A percentile compares a stretch with the other conserved stretches of the same genome.
Conservation (phyloP, 805 yeast species). For the Tetrapisispora phaffii region DNA sequence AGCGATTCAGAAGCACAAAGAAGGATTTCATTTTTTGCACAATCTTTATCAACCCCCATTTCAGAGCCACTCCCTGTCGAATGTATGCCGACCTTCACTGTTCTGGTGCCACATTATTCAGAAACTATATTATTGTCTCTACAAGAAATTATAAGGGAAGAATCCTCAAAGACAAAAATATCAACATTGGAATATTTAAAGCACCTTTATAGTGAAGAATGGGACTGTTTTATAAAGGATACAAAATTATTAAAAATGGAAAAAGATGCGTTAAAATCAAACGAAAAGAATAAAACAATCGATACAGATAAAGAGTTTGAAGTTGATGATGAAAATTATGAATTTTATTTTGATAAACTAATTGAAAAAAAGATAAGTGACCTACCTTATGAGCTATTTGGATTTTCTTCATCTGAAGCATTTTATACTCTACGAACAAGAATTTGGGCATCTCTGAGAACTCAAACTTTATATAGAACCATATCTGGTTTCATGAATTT, state of each 20-base stretch:
- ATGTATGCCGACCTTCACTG: conserved; percentile 74
- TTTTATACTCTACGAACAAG: conserved; percentile 62
- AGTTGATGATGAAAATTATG: not conserved
- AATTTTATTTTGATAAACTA: conserved; percentile 10
- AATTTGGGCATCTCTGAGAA: conserved; percentile 77
- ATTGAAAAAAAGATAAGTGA: conserved; percentile 43
- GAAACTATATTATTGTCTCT: conserved; percentile 72
- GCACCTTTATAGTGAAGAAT: conserved; percentile 59
- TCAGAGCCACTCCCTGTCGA: conserved; percentile 58
- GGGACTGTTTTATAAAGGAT: conserved; percentile 74
- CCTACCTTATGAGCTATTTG: conserved; percentile 61
- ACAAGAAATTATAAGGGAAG: conserved; percentile 69
- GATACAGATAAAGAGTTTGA: not conserved
- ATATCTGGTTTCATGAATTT: conserved; percentile 79
- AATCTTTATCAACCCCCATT: conserved; percentile 77
- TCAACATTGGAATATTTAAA: conserved; percentile 76
- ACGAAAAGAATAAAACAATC: not conserved
- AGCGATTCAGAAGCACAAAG: conserved; percentile 69
- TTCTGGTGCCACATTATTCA: conserved; percentile 75
- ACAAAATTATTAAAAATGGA: conserved; percentile 55
- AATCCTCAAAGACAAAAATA: conserved; percentile 45
- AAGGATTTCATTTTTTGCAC: conserved; percentile 81
- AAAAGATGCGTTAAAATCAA: not conserved
- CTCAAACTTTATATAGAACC: conserved; percentile 78
- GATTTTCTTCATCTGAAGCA: conserved; percentile 58